Conservation (phyloP, 768 basidiomycete genomes). For the Paxillus involutus region DNA sequence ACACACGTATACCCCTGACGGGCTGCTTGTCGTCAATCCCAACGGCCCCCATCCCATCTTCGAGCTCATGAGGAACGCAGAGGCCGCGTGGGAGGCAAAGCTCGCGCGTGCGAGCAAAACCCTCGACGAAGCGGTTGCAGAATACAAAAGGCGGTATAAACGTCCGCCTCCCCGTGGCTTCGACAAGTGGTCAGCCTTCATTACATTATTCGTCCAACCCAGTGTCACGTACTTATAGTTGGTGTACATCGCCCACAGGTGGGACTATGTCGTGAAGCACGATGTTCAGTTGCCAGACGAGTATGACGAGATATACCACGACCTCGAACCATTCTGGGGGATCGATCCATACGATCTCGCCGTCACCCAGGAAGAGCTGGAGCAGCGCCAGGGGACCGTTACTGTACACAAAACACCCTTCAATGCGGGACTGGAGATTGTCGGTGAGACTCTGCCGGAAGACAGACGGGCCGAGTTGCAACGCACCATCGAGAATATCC, state of each 20-base stretch:
- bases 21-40: constrained; percentile 34
- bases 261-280: constrained; percentile 40
- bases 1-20: constrained; percentile 28
- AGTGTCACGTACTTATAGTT: background rate
- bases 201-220: background rate
- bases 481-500: constrained; percentile 4
- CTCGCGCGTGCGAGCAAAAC: constrained; percentile 34
- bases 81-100: constrained; percentile 37
- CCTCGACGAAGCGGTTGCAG: constrained; percentile 35
- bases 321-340: constrained; percentile 38
- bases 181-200: constrained; percentile 38
- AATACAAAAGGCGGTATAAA: constrained; percentile 37
- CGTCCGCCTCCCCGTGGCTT: constrained; percentile 41
- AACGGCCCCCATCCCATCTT: constrained; percentile 44
- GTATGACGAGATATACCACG: constrained; percentile 43
- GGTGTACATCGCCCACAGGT: constrained; percentile 28
- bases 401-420: constrained; percentile 25
- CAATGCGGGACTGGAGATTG: constrained; percentile 8
- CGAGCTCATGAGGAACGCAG: constrained; percentile 38
- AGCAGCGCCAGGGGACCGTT: constrained; percentile 9
- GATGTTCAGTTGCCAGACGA: constrained; percentile 44
- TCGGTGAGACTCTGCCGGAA: constrained; percentile 11
- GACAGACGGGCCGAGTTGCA: constrained; percentile 1
- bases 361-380: constrained; percentile 17
- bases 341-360: constrained; percentile 31